These are phyloP conservation scores for Arxiozyma bovina DNA, from an alignment of 1,139 yeast species.

Conservation along the genomic window DNA sequence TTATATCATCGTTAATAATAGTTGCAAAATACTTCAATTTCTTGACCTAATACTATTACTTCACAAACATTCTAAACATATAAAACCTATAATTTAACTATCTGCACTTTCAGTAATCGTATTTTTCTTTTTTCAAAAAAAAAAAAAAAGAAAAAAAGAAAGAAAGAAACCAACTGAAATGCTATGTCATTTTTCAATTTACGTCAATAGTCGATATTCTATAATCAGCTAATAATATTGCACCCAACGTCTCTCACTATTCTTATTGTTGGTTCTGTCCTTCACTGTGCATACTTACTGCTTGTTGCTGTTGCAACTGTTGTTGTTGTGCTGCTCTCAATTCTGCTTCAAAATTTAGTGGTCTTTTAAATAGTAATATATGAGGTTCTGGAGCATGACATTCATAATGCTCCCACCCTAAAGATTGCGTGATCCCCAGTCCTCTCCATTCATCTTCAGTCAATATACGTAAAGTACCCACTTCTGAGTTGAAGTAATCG, in stretches of 20 bases:
- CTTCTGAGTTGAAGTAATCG: constrained; percentile 89
- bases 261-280: background rate
- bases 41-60: no score
- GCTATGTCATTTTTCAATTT: no score
- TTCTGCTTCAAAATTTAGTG: constrained; percentile 33
- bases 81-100: no score
- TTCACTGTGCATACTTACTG: background rate
- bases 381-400: constrained; percentile 99
- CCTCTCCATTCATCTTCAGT: constrained; percentile 99
- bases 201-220: background rate
- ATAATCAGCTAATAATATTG: background rate
- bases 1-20: no score
- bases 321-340: constrained; percentile 26
- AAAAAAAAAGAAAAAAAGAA: no score
- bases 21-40: background rate
- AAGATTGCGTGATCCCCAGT: constrained; percentile 89
- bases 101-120: background rate
- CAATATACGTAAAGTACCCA: constrained; percentile 85
- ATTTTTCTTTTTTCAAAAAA: no score
- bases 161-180: background rate
- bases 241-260: background rate
- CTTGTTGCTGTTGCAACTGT: constrained; percentile 12
- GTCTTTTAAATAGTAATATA: constrained; percentile 76
- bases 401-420: constrained; percentile 98
- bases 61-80: background rate